Evolutionary conservation across 2,329 filamentous ascomycete species (phyloP), one percentile per base, ranked within the genome.

Genomic region (Colletotrichum euphorbiae): DNA sequence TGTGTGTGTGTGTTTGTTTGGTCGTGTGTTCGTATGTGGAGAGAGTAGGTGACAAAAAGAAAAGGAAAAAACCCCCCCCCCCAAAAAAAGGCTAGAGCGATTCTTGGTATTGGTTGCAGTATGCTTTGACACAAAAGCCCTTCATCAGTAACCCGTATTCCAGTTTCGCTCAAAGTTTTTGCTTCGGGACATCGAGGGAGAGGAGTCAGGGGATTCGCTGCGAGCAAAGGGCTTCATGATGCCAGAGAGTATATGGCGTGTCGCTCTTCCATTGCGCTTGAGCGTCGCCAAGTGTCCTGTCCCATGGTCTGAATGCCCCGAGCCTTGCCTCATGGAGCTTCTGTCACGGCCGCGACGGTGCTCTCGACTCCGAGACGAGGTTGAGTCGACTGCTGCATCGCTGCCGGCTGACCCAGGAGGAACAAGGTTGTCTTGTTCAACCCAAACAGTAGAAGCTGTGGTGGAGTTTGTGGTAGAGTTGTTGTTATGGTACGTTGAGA

Each of bases 191-290:
- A 58, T 19, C 19, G 69, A 56, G 8, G 70, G 69, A 19, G 70
- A 67, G 7, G 73, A 72, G n/a, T 82, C 80, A 0, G 80, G 80
- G 43, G 80, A 82, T 60, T 81, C 80, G 24, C 78, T 76, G 31
- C 80, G 74, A 2, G 75, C 77, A 4, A 80, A 80, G 46, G 82
- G 82, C 48, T 80, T 77, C 76, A 83, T 83, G 70, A 83, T 82
- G 46, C 81, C 81, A 48, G 77, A 82, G 13, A 83, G 72, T 7
- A 83, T 78, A 5, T 79, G 81, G 57, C 81, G 75, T 8, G 81
- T 81, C 6, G 80, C 76, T 50, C 70, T 64, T 11, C 70, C 68
- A 54, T 80, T 80, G 28, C 70, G 72, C 71, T 77, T 79, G 40
- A 77, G 65, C 13, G 77, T 78, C 46, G 75, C 74, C 15, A 62